Evolutionary conservation across 139 green algal species (phyloP).

Genomic region (Dunaliella primolecta): DNA sequence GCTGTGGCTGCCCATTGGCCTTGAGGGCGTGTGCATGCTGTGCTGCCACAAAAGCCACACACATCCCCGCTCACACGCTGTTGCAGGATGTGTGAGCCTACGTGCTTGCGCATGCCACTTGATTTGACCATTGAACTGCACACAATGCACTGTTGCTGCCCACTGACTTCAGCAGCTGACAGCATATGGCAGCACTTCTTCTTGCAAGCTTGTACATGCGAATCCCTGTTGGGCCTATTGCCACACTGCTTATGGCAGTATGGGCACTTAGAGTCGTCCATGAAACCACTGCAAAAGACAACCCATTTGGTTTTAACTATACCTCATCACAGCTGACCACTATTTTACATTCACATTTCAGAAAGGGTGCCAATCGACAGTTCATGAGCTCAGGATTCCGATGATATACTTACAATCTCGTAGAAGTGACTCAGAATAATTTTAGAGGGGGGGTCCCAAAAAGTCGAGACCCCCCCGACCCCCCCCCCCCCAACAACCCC

Average conservation of each 20-base stretch:
- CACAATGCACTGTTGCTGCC: not conserved
- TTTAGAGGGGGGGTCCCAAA: not conserved
- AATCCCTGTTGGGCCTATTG: not conserved
- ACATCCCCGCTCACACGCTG: not conserved
- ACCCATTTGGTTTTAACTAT: not conserved
- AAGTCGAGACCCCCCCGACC: not conserved
- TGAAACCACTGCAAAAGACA: too few relatives aligned
- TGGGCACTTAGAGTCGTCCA: not conserved
- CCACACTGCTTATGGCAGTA: not conserved
- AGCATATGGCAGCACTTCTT: not conserved
- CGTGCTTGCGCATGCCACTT: not conserved
- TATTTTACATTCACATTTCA: not conserved
- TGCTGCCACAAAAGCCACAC: not conserved
- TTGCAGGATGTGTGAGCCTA: not conserved
- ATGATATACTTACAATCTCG: not conserved
- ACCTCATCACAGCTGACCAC: not conserved
- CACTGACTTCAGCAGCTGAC: not conserved
- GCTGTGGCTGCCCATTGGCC: not conserved
- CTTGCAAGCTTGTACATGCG: too few relatives aligned
- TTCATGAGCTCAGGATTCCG: not conserved
- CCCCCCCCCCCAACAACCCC: not conserved
- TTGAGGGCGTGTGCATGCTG: not conserved
- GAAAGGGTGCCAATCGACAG: not conserved
- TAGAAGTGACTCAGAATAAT: not conserved
- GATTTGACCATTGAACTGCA: not conserved